phyloP scores from a whole-genome alignment of 495 filamentous ascomycete species.

The Talaromyces liani region DNA sequence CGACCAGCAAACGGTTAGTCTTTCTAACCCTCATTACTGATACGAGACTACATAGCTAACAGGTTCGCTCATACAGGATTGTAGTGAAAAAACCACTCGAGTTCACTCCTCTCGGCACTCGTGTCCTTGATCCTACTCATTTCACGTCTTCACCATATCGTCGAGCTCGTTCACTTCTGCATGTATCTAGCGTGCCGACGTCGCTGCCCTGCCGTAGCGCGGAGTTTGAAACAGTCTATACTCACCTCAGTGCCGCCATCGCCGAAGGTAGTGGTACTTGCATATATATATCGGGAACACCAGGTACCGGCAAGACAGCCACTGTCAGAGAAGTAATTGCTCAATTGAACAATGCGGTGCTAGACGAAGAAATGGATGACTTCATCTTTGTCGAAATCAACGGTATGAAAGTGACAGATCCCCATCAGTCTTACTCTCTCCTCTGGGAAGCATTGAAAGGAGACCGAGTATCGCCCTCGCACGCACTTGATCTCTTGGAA shows the following conservation, averaged over 20 bases:
- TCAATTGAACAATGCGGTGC: constrained; percentile 76
- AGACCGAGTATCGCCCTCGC: constrained; percentile 84
- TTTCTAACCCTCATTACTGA: neutral
- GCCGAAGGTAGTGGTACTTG: constrained; percentile 87
- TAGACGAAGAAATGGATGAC: constrained; percentile 89
- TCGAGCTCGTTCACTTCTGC: constrained; percentile 77
- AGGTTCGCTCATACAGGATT: constrained; percentile 39
- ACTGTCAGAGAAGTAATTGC: constrained; percentile 94
- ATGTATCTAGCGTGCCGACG: constrained; percentile 86
- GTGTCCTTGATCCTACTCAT: constrained; percentile 69
- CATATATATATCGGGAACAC: constrained; percentile 99
- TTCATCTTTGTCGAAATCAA: constrained; percentile 99
- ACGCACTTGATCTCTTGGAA: constrained; percentile 86
- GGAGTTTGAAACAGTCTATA: constrained; percentile 88
- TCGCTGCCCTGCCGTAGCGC: constrained; percentile 85
- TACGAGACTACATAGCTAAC: neutral
- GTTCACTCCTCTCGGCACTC: constrained; percentile 88
- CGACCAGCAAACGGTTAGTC: constrained; percentile 56
- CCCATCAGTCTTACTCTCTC: constrained; percentile 90
- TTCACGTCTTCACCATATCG: constrained; percentile 84
- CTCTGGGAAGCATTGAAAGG: constrained; percentile 95
- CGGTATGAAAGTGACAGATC: constrained; percentile 98
- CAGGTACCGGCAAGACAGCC: constrained; percentile 97
- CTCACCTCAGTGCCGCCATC: constrained; percentile 90
- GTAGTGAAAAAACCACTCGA: constrained; percentile 86